Evolutionary conservation across 164 flowering plant genomes (phyloP), one percentile per base, ranked within the genome.

Genomic region (Warburgia ugandensis): DNA sequence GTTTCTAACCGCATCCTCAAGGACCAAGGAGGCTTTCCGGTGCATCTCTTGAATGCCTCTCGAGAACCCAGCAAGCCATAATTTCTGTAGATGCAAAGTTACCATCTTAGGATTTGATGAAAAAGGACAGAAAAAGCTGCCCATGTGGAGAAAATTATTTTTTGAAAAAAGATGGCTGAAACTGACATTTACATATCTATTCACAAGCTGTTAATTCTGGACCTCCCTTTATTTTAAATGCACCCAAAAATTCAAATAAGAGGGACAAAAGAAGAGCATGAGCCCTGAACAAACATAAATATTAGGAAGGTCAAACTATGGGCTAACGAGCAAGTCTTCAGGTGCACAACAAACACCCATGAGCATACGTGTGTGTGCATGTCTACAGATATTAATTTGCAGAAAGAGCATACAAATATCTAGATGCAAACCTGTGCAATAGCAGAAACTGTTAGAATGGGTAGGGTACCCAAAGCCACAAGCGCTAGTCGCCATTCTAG

Each of bases 21-120:
- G 88, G 56, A 92, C 95, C 75, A 88, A 68, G 48, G 96, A 86
- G 36, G 99, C 99, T 62, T 86, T 88, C 59, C 92, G 61, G 56
- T 92, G 97, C 97, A 88, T 92, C 76, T 88, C 97, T 62, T 88
- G 97, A 56, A 92, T 92, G 47, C 99, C 99, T 68, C 79, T 81
- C 10, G 99, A 92, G 57, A 92, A 92, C 52, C 99, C 99, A 65
- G 88, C 97, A 64, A 92, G 95, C 99, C 99, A 92, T 59, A 84
- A 30, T 69, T 92, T 92, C 96, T 88, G 84, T 65, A 86, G 65
- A 45, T 27, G 11, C 19, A 16, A 26, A 14, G 17, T 10, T 14
- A n/a, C n/a, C n/a, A n/a, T n/a, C n/a, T n/a, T n/a, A n/a, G n/a
- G n/a, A n/a, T n/a, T n/a, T n/a, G n/a, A n/a, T n/a, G n/a, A n/a